Base-by-base conservation (phyloP, 2,329 filamentous ascomycete genomes). In the Pyricularia pennisetigena region DNA sequence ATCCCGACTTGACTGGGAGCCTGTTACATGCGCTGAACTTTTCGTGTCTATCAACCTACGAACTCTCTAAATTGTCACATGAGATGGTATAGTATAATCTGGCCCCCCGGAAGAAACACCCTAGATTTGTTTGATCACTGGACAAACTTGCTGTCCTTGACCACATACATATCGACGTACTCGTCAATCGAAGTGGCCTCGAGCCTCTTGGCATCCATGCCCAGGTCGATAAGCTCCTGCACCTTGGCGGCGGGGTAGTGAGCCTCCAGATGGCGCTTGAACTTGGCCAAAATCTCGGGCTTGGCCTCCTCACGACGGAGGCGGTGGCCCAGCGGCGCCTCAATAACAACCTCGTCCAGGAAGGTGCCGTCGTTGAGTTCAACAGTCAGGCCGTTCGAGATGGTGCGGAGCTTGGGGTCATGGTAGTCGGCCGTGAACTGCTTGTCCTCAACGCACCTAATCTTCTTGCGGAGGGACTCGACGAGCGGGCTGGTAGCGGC, bases 361-460 rank as follows among this genome's bases (percentile, higher is more conserved):
- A 95, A 85, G 64, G 93, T 97, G 75, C 95, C 95, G 78, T 98
- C 94, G 79, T 97, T 95, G 73, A 99, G 86, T 75, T 90, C 94
- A 69, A 99, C 94, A 32, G 94, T 97, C 72, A 99, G 85, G 9
- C 94, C 95, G 82, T 99, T 99, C 79, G 93, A 93, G 81, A 99
- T 99, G 80, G 93, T 97, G 75, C 95, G 92, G 83, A 96, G 92
- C 73, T 86, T 83, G 32, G 95, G 93, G 83, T 98, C 86, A 78
- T 99, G 95, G 88, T 99, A 99, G 81, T 98, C 94, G 77, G 85
- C 82, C 73, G 95, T 98, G 85, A 94, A 98, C 80, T 94, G 87
- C 69, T 93, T 91, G 81, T 99, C 95, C 82, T 99, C 95, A 68
- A 97, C 93, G 80, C 95, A 99, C 80, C 88, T 89, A 83, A 99